These are phyloP conservation scores for Epicoccum nigrum DNA, from an alignment of 2,329 filamentous ascomycete species.

Conservation along the genomic window DNA sequence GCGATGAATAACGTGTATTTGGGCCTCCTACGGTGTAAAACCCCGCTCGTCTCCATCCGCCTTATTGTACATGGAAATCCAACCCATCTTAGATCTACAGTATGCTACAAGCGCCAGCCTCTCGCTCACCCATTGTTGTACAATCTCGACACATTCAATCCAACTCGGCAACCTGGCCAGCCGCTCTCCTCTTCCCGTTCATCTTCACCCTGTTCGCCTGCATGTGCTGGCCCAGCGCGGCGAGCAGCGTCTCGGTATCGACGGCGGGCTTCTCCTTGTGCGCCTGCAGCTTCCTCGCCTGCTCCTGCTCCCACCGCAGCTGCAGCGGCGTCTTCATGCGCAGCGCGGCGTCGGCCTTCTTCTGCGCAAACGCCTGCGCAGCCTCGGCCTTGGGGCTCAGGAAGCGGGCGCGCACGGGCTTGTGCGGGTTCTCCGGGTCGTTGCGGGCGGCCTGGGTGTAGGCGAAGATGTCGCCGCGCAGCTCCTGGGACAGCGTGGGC, in stretches of 20 bases:
- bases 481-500: slow-evolving; percentile 76
- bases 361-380: slow-evolving; percentile 39
- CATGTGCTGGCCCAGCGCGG: slow-evolving; percentile 52
- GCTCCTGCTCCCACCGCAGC: slow-evolving; percentile 40
- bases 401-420: slow-evolving; percentile 8
- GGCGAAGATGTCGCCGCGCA: slow-evolving; percentile 66
- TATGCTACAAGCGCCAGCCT: slow-evolving; percentile 20
- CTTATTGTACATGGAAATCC: slow-evolving; percentile 9
- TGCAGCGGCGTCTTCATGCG: slow-evolving; percentile 46
- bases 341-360: slow-evolving; percentile 24
- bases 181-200: slow-evolving; percentile 18
- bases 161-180: slow-evolving; percentile 13
- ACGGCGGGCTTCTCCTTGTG: slow-evolving; percentile 29
- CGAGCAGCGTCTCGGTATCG: slow-evolving; percentile 46
- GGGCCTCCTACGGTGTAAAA: too few relatives aligned
- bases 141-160: slow-evolving; percentile 14
- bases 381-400: slow-evolving; percentile 17
- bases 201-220: slow-evolving; percentile 27
- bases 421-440: slow-evolving; percentile 37
- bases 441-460: slow-evolving; percentile 71
- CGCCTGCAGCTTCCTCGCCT: slow-evolving; percentile 30
- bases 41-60: too few relatives aligned
- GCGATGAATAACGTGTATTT: too few relatives aligned
- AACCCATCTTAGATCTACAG: slow-evolving; percentile 30
- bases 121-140: neutral